Base-by-base conservation (phyloP, 1,139 yeast species). In the Candida sp. region DNA sequence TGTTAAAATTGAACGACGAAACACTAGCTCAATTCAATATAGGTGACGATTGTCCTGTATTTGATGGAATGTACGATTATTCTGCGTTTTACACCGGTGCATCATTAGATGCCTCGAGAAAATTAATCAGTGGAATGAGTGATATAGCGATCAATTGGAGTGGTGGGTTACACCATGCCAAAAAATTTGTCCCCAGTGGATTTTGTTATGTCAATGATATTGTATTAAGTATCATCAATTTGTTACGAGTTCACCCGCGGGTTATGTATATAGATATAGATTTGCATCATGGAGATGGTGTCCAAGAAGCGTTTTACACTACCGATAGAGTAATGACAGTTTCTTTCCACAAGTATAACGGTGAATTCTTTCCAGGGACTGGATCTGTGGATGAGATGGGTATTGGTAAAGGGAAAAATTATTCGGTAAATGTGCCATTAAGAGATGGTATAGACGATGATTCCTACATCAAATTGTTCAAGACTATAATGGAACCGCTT, bases 101-200 rank as follows among this genome's bases (percentile, higher is more conserved):
- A 2, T 85, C 96, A 2, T 68, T 93, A 58, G 98, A 93, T 64
- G 99, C 98, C 2, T 82, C 96, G 12, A 77, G 96, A 21, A 87
- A 91, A 61, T 74, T 93, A 48, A 81, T 87, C 35, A 77, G 84
- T 48, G 90, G 91, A 5, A 90, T 88, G 66, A 84, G 95, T 43
- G 99, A 93, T 60, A 88, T 93, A 45, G 99, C 99, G 32, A 89
- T 93, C 53, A 93, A 93, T 63, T 93, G 97, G 93, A 85, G 95
- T 12, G 99, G 99, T 37, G 99, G 99, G 1, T 72, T 93, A 39
- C 99, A 93, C 63, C 99, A 93, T 61, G 98, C 99, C 5, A 93
- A 93, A 59, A 93, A 93, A 63, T 84, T 80, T 45, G 96, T 88
- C 57, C 97, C 98, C 3, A 82, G 91, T 35, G 99, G 99, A 21